Percentiles rank a stretch among this genome's conserved stretches.
Evolutionary conservation across 2,329 filamentous ascomycete species (phyloP).

Genomic region (Anthostomella pinea): DNA sequence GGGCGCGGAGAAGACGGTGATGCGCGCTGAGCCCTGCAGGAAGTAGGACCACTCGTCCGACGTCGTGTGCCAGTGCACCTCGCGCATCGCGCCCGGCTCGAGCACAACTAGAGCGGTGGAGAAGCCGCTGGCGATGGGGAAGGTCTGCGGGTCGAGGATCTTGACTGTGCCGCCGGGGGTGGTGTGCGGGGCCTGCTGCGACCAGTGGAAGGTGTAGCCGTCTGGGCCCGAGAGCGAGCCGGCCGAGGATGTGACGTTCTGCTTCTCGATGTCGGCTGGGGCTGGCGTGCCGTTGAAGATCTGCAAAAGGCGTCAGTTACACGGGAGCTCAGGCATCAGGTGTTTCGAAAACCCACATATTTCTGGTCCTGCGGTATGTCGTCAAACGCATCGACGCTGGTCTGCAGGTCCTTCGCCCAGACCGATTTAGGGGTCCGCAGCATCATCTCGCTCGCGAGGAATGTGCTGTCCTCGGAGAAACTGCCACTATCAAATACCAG

Average conservation of each 20-base stretch:
- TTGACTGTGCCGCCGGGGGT: conserved; percentile 58
- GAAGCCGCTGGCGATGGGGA: conserved; percentile 54
- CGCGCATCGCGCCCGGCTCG: conserved; percentile 61
- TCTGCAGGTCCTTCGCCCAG: conserved; percentile 52
- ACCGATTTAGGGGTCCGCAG: conserved; percentile 50
- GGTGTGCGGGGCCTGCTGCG: conserved; percentile 46
- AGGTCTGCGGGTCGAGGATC: conserved; percentile 55
- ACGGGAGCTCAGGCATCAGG: background rate
- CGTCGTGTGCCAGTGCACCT: conserved; percentile 62
- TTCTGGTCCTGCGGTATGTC: conserved; percentile 45
- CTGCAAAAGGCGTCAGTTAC: conserved; percentile 16
- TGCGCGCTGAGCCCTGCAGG: conserved; percentile 51
- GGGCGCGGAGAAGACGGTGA: conserved; percentile 55
- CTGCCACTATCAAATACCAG: conserved; percentile 58
- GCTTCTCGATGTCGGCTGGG: conserved; percentile 42
- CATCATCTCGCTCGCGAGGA: conserved; percentile 54
- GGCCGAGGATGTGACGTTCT: conserved; percentile 45
- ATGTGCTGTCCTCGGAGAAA: conserved; percentile 59
- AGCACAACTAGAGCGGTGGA: conserved; percentile 56
- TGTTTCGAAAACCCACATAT: conserved; percentile 32
- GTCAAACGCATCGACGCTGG: conserved; percentile 45
- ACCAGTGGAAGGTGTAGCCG: conserved; percentile 51
- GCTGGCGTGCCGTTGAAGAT: conserved; percentile 52
- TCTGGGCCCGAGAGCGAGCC: conserved; percentile 38
- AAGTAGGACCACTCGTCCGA: conserved; percentile 63